A percentile compares a stretch with the other conserved stretches of the same genome.
Evolutionary conservation across 768 basidiomycete species (phyloP).

Genomic region (Sistotremastrum niveocremeum): DNA sequence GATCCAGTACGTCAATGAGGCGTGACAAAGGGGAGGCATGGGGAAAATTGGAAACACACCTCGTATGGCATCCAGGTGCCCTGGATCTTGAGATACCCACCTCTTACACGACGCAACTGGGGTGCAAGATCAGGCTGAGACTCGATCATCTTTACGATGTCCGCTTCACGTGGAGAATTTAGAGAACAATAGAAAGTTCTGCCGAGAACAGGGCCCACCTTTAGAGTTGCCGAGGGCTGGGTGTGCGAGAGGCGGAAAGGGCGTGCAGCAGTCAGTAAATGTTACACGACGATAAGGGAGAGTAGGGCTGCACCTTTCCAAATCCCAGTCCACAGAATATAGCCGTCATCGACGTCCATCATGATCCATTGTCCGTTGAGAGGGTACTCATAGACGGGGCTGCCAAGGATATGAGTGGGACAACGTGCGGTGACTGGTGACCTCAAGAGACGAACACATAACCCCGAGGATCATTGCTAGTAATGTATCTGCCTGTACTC

Average conservation of each 20-base stretch:
- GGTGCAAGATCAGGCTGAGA: conserved; percentile 78
- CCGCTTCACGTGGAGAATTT: conserved; percentile 34
- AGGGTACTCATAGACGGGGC: conserved; percentile 83
- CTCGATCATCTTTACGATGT: conserved; percentile 89
- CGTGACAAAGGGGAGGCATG: conserved; percentile 2
- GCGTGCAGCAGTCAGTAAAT: neutral
- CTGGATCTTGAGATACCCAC: conserved; percentile 84
- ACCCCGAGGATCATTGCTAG: conserved; percentile 76
- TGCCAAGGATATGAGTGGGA: conserved; percentile 11
- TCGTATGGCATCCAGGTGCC: conserved; percentile 93
- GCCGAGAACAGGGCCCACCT: conserved; percentile 30
- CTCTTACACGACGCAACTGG: conserved; percentile 71
- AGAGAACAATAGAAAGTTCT: conserved; percentile 3
- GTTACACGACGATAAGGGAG: neutral
- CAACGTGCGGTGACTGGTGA: conserved; percentile 1
- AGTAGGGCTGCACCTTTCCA: conserved; percentile 60
- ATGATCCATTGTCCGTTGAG: conserved; percentile 87
- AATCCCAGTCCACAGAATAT: conserved; percentile 85
- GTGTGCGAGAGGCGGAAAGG: neutral
- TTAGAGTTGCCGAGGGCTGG: conserved; percentile 80
- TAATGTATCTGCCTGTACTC: conserved; percentile 47
- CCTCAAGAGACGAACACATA: conserved; percentile 54
- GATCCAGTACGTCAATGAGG: conserved; percentile 6
- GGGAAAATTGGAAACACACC: conserved; percentile 25
- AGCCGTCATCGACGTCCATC: conserved; percentile 92